A percentile compares a stretch with the other conserved stretches of the same genome.
Conservation (phyloP, 257 asterid species). For the Primulina huaijiensis region DNA sequence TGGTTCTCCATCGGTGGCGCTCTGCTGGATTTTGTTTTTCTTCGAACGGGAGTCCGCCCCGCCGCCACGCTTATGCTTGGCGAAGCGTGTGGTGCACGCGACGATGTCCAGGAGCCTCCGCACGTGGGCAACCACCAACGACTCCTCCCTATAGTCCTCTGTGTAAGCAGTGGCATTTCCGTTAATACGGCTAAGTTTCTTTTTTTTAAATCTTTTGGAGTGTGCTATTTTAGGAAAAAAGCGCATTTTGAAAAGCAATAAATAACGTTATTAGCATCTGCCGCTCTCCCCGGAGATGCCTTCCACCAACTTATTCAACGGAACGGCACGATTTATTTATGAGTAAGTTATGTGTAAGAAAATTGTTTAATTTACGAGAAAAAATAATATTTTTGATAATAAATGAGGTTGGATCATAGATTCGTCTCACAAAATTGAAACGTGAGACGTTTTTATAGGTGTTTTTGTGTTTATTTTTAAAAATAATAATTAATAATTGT, state of each 20-base stretch:
- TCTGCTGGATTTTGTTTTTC: constrained; percentile 46
- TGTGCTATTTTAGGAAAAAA: neutral
- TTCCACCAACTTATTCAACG: neutral
- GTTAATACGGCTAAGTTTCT: constrained; percentile 31
- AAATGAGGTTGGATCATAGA: no score
- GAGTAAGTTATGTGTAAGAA: no score
- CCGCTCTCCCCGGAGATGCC: neutral
- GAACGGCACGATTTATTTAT: neutral
- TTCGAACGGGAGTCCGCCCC: constrained; percentile 46
- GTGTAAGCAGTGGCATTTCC: constrained; percentile 42
- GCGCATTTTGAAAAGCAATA: neutral
- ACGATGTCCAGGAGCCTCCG: constrained; percentile 89
- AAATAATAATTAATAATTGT: no score
- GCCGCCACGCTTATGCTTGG: constrained; percentile 51
- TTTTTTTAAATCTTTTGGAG: no score
- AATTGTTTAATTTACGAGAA: no score
- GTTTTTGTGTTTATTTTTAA: no score
- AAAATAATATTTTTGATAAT: no score
- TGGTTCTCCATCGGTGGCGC: constrained; percentile 48
- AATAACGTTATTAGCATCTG: no score
- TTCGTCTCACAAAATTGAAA: no score
- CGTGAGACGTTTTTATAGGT: no score
- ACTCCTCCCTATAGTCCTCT: constrained; percentile 82
- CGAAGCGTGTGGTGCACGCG: constrained; percentile 96
- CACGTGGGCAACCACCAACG: constrained; percentile 79